These are phyloP conservation scores for Candida dajiaensis DNA, from an alignment of 805 yeast species.

Conservation along the genomic window DNA sequence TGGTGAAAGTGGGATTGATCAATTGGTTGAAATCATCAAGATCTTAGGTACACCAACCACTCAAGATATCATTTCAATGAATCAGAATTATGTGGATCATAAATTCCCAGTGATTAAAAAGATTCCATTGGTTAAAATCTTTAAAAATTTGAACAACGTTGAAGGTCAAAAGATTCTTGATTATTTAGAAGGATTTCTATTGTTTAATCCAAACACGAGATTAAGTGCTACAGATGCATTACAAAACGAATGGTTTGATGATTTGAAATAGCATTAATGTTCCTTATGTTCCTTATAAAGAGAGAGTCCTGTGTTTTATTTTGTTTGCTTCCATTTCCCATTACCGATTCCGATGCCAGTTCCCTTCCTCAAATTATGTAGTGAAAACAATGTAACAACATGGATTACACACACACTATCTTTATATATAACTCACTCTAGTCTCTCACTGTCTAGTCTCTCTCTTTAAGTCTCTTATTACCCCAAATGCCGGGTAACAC, in stretches of 20 bases:
- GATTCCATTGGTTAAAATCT: slow-evolving; percentile 63
- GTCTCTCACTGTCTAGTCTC: no score
- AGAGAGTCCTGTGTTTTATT: no score
- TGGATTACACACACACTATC: no score
- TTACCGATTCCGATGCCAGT: no score
- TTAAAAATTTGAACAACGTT: slow-evolving; percentile 41
- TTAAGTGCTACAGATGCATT: slow-evolving; percentile 51
- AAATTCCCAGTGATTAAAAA: slow-evolving; percentile 86
- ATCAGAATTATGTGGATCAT: slow-evolving; percentile 95
- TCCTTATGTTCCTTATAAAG: no score
- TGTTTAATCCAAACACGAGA: slow-evolving; percentile 66
- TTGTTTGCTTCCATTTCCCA: no score
- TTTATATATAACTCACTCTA: no score
- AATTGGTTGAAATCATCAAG: slow-evolving; percentile 92
- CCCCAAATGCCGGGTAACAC: no score
- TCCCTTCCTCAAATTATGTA: no score
- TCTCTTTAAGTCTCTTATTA: no score
- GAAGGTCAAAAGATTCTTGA: slow-evolving; percentile 43
- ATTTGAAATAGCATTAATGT: slow-evolving; percentile 36
- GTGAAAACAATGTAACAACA: no score
- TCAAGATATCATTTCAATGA: slow-evolving; percentile 90
- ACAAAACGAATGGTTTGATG: slow-evolving; percentile 49
- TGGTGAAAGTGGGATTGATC: slow-evolving; percentile 97
- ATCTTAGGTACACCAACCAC: slow-evolving; percentile 92
- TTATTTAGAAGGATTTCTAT: slow-evolving; percentile 50